Conservation (phyloP, 352 stramenopile genomes). For the Pythium phragmitis region DNA sequence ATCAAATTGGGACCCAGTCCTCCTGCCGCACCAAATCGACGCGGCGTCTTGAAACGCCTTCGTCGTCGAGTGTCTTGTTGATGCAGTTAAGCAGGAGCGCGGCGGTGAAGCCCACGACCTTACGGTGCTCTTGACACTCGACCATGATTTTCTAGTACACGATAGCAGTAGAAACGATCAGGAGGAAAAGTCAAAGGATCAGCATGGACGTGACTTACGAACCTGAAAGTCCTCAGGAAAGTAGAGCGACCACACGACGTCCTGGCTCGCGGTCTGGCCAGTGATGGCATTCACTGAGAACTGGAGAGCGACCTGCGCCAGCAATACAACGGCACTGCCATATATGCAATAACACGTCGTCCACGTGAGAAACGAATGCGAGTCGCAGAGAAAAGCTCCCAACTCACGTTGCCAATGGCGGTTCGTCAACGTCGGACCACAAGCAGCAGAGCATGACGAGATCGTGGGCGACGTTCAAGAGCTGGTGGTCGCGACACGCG, state of each 20-base stretch:
- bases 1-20: too few species aligned
- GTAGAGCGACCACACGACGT: conserved; percentile 52
- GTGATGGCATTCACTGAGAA: conserved; percentile 73
- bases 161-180: background rate
- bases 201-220: background rate
- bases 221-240: conserved; percentile 76
- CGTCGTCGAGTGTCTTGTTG: conserved; percentile 35
- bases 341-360: background rate
- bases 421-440: conserved; percentile 66
- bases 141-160: conserved; percentile 69
- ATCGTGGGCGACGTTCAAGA: conserved; percentile 36
- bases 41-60: conserved; percentile 30
- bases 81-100: conserved; percentile 73
- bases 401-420: conserved; percentile 40
- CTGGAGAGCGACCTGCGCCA: conserved; percentile 67
- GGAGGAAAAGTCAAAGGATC: background rate
- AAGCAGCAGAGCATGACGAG: conserved; percentile 39
- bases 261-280: conserved; percentile 44
- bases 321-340: conserved; percentile 43
- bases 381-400: background rate
- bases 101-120: conserved; percentile 65
- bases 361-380: background rate
- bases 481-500: conserved; percentile 30
- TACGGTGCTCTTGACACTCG: conserved; percentile 76
- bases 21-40: conserved; percentile 47